Evolutionary conservation across 1,284 basidiomycete genomes (phyloP).

Genomic region (Dichomitus squalens): DNA sequence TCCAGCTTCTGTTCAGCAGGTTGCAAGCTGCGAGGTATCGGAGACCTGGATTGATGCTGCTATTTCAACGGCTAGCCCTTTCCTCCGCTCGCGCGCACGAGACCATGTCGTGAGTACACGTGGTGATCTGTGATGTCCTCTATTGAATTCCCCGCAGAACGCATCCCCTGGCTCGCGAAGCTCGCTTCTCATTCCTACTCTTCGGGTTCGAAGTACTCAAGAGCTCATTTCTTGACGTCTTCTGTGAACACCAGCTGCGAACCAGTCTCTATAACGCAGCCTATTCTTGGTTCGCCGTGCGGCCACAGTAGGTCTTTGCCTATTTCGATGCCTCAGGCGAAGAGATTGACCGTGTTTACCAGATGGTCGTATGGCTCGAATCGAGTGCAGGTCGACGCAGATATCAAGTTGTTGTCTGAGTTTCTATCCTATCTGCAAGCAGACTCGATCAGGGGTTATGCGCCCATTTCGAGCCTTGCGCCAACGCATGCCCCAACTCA

Average conservation of each 20-base stretch:
- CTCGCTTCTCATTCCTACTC: conserved; percentile 85
- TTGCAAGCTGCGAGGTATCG: conserved; percentile 94
- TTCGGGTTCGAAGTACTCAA: conserved; percentile 94
- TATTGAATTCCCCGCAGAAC: conserved; percentile 54
- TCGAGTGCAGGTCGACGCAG: conserved; percentile 86
- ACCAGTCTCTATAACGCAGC: conserved; percentile 80
- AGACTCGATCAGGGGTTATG: conserved; percentile 69
- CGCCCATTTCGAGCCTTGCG: conserved; percentile 72
- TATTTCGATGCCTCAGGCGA: not conserved
- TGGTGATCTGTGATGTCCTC: not conserved
- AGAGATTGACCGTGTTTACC: not conserved
- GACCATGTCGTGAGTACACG: conserved; percentile 65
- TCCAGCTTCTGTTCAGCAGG: conserved; percentile 92
- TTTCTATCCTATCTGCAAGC: conserved; percentile 78
- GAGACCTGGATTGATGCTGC: conserved; percentile 81
- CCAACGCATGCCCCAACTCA: conserved; percentile 50
- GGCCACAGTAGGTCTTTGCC: conserved; percentile 73
- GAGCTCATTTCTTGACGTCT: conserved; percentile 84
- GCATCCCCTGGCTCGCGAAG: conserved; percentile 89
- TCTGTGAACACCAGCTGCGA: conserved; percentile 81
- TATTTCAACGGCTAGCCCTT: conserved; percentile 85
- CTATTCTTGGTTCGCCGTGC: conserved; percentile 91
- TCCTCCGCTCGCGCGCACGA: conserved; percentile 72
- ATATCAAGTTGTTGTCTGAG: conserved; percentile 86
- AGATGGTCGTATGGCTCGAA: conserved; percentile 97